These are phyloP conservation scores for Trametes versicolor DNA, from an alignment of 1,284 basidiomycete species.

Conservation along the genomic window DNA sequence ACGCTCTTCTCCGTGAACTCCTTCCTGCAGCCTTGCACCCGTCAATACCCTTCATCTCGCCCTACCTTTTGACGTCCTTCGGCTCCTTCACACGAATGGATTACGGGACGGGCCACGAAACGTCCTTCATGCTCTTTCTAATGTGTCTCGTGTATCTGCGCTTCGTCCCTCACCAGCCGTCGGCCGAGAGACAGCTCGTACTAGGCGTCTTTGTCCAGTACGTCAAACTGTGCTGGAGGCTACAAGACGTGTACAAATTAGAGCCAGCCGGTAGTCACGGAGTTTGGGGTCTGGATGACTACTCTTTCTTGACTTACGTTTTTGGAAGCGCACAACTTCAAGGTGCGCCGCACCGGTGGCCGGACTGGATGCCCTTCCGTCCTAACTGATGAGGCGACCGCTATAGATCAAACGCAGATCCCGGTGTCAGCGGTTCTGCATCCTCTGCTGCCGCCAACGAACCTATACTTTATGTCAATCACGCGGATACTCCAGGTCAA, in stretches of 20 bases:
- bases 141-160: constrained; percentile 72
- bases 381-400: constrained; percentile 6
- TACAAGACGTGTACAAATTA: constrained; percentile 91
- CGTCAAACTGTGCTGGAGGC: constrained; percentile 81
- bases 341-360: constrained; percentile 52
- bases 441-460: constrained; percentile 63
- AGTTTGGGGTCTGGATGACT: constrained; percentile 98
- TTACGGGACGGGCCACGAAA: constrained; percentile 97
- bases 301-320: constrained; percentile 89
- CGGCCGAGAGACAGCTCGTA: constrained; percentile 71
- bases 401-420: constrained; percentile 64
- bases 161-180: constrained; percentile 61
- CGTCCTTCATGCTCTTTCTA: constrained; percentile 86
- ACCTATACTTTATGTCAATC: constrained; percentile 87
- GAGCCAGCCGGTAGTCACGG: constrained; percentile 98
- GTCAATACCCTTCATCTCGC: constrained; percentile 69
- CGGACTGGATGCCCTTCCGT: background rate
- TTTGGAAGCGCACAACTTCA: constrained; percentile 93
- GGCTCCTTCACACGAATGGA: constrained; percentile 94
- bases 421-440: constrained; percentile 67
- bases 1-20: constrained; percentile 62
- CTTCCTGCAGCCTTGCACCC: constrained; percentile 56
- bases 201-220: constrained; percentile 81
- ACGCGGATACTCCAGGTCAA: constrained; percentile 86
- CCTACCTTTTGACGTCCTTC: constrained; percentile 88